Conservation (phyloP, 1,284 basidiomycete genomes). For the Malassezia restricta region DNA sequence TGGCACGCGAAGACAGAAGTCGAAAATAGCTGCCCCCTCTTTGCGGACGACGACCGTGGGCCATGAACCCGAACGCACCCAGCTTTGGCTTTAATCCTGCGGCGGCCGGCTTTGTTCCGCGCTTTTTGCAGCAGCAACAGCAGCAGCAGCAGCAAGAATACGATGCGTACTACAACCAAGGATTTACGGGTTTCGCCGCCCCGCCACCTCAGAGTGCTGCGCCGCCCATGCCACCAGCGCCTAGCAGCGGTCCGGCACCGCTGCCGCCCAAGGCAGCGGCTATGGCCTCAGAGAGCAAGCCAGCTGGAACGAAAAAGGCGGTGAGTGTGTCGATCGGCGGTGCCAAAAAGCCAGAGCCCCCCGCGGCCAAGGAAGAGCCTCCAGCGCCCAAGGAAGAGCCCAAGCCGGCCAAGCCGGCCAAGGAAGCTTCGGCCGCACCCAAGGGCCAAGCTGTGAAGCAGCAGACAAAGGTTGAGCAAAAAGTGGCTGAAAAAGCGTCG, state of each 20-base stretch:
- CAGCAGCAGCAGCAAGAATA: constrained; percentile 20
- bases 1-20: neutral
- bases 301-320: constrained; percentile 26
- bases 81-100: constrained; percentile 43
- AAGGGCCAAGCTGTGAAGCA: constrained; percentile 19
- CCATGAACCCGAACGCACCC: constrained; percentile 45
- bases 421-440: neutral
- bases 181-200: constrained; percentile 3
- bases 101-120: constrained; percentile 40
- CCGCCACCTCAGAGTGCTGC: constrained; percentile 7
- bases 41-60: too few relatives aligned
- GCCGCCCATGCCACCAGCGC: constrained; percentile 10
- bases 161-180: constrained; percentile 18
- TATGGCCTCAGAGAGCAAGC: constrained; percentile 18
- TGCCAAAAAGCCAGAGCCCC: constrained; percentile 7
- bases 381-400: constrained; percentile 10
- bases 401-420: constrained; percentile 9
- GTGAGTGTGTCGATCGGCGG: constrained; percentile 43
- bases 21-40: too few relatives aligned
- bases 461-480: constrained; percentile 22
- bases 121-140: constrained; percentile 20
- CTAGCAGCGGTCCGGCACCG: neutral
- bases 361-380: neutral
- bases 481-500: constrained; percentile 29
- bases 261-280: constrained; percentile 18